phyloP scores from a whole-genome alignment of 345 rosid species.

The Hypericum androsaemum region DNA sequence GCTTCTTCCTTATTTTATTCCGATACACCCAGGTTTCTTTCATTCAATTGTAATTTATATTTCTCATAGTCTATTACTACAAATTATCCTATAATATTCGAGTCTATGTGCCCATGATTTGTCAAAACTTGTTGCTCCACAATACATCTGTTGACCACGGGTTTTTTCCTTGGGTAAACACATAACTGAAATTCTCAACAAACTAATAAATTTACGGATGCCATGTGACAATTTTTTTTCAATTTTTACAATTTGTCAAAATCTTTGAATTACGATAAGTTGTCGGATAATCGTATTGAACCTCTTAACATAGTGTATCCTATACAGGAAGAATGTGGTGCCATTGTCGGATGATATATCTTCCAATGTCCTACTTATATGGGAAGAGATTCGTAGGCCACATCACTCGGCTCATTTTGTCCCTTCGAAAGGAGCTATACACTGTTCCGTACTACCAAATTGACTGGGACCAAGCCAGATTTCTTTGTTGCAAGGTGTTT shows the following conservation, averaged over 20 bases:
- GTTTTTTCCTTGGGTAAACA: too few species aligned
- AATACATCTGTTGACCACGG: too few species aligned
- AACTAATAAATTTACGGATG: background rate
- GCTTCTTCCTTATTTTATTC: conserved; percentile 47
- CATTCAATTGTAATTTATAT: too few species aligned
- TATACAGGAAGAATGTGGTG: conserved; percentile 44
- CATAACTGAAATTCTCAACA: too few species aligned
- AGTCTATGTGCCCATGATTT: too few species aligned
- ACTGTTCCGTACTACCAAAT: conserved; percentile 32
- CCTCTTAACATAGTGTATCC: background rate
- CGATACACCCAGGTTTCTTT: conserved; percentile 43
- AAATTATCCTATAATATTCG: too few species aligned
- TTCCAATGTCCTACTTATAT: conserved; percentile 55
- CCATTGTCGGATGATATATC: conserved; percentile 41
- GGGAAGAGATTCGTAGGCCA: conserved; percentile 52
- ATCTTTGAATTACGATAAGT: background rate
- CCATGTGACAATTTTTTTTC: background rate
- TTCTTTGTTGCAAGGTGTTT: conserved; percentile 39
- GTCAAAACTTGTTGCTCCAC: too few species aligned
- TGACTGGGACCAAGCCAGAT: conserved; percentile 44
- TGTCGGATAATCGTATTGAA: background rate
- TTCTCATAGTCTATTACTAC: too few species aligned
- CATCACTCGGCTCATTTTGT: conserved; percentile 25
- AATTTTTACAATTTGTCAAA: background rate
- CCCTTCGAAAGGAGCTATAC: conserved; percentile 50